Evolutionary conservation across 192 early-diverging fungal species (phyloP).

Genomic region (Martensiomyces pterosporus): DNA sequence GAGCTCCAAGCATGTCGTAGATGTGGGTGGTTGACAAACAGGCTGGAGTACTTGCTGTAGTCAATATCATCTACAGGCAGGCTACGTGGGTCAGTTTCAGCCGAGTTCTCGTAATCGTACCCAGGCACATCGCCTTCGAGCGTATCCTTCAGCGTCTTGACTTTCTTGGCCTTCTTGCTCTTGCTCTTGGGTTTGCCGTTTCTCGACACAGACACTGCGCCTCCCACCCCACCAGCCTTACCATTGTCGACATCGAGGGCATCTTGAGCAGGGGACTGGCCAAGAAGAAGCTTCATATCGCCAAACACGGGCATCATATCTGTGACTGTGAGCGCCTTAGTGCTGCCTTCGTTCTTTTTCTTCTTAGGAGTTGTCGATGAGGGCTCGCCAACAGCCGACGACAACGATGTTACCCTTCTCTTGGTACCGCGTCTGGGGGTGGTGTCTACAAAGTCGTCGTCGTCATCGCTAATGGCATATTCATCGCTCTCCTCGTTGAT

Average conservation of each 20-base stretch:
- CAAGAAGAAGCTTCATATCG: constrained; percentile 29
- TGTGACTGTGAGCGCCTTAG: constrained; percentile 2
- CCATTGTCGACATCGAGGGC: not conserved
- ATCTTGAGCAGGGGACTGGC: constrained; percentile 2
- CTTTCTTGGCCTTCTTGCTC: constrained; percentile 3
- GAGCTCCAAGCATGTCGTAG: constrained; percentile 33
- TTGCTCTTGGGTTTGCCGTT: no score
- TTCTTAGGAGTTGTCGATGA: no score
- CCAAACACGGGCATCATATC: constrained; percentile 36
- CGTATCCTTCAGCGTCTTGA: constrained; percentile 11
- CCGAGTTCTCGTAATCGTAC: constrained; percentile 2
- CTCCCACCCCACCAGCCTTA: no score
- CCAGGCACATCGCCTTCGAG: constrained; percentile 30
- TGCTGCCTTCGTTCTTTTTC: no score
- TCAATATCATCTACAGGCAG: constrained; percentile 32
- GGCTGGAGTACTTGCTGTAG: constrained; percentile 24
- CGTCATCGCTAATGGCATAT: not conserved
- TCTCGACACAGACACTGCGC: no score
- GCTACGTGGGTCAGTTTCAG: constrained; percentile 5
- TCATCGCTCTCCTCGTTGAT: no score
- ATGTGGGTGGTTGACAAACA: constrained; percentile 40
- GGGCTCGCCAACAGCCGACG: no score
- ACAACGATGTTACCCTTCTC: no score
- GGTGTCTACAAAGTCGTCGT: not conserved
- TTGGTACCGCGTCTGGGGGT: no score